Percentiles rank a stretch among this genome's conserved stretches.
These are phyloP conservation scores for Serendipita sp. DNA, from an alignment of 768 basidiomycete genomes.

Conservation along the genomic window DNA sequence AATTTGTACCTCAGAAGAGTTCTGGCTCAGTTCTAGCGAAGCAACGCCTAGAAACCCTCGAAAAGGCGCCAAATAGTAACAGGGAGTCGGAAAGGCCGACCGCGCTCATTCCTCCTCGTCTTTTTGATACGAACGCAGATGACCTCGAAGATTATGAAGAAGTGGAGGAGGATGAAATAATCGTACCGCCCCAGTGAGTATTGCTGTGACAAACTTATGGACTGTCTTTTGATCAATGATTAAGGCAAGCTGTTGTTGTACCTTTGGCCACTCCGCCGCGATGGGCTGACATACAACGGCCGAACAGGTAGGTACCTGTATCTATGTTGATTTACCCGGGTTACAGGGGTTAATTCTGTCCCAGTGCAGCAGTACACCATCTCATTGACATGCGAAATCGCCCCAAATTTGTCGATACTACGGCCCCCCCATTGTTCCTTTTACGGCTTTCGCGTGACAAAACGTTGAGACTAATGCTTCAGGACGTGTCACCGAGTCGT, in stretches of 20 bases:
- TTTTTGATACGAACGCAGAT: not conserved
- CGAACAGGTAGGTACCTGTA: not conserved
- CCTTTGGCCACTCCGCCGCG: not conserved
- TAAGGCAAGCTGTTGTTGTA: no score
- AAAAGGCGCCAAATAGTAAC: not conserved
- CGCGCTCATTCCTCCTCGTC: not conserved
- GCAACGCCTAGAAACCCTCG: not conserved
- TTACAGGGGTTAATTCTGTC: not conserved
- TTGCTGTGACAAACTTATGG: no score
- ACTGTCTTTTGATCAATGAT: no score
- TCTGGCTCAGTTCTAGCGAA: not conserved
- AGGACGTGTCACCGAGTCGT: not conserved
- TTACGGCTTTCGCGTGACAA: not conserved
- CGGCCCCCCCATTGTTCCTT: not conserved
- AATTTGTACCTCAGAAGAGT: not conserved
- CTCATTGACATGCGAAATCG: not conserved
- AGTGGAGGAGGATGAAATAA: not conserved
- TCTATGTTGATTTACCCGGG: not conserved
- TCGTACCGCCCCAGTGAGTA: no score
- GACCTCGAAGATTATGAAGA: slow-evolving; percentile 4
- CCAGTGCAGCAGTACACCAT: not conserved
- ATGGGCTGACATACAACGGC: not conserved
- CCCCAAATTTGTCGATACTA: not conserved
- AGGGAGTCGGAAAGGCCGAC: not conserved
- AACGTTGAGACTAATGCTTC: not conserved